phyloP scores from a whole-genome alignment of 163 green algal genomes.

The Chlamydomonas reinhardtii region DNA sequence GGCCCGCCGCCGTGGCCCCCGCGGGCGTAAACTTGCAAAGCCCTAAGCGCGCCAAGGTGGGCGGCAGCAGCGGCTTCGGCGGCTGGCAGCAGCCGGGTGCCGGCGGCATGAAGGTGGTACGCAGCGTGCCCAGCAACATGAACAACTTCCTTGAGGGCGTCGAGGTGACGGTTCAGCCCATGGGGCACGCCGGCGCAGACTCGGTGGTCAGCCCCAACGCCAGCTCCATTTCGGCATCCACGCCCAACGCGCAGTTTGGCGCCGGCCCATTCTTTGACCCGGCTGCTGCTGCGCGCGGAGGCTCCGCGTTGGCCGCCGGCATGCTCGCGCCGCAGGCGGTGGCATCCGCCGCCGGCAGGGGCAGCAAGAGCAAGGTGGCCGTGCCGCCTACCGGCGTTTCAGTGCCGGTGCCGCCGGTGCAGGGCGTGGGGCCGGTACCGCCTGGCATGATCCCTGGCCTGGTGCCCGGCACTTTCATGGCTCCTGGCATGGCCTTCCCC shows the following conservation, averaged over 20 bases:
- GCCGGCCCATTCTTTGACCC: slow-evolving; percentile 2
- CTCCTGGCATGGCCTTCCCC: neutral
- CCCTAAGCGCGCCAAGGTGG: slow-evolving; percentile 36
- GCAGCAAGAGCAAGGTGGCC: neutral
- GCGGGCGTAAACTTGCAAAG: neutral
- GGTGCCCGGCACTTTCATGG: neutral
- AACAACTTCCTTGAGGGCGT: slow-evolving; percentile 18
- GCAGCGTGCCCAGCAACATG: slow-evolving; percentile 39
- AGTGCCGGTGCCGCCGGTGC: neutral
- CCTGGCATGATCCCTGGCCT: neutral
- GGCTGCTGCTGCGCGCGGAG: neutral
- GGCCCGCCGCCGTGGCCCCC: neutral
- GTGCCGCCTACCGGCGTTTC: too few relatives aligned
- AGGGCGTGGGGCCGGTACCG: neutral
- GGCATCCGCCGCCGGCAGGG: too few relatives aligned
- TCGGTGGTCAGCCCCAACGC: neutral
- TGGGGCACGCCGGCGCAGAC: neutral
- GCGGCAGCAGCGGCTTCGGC: neutral
- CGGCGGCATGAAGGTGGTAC: slow-evolving; percentile 37
- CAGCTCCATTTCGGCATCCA: neutral
- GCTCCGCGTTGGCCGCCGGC: too few relatives aligned
- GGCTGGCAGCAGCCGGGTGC: slow-evolving; percentile 2
- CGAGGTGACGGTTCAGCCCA: slow-evolving; percentile 21
- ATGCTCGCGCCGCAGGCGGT: neutral
- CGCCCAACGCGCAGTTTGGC: neutral